phyloP scores from a whole-genome alignment of 257 asterid species.

The Ilex asprella region DNA sequence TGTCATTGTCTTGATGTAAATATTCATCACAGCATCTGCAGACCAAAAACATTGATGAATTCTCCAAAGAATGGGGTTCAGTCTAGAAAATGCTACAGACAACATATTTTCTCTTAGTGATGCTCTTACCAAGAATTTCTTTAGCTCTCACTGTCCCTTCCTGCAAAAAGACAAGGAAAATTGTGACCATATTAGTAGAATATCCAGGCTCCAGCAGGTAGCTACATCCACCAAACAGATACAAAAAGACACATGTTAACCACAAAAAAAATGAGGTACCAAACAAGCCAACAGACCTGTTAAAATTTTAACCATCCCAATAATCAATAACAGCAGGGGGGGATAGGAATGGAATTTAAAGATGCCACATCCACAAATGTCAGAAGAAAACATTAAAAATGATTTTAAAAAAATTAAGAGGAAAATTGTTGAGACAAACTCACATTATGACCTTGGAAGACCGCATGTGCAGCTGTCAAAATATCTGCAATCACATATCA shows the following conservation, averaged over 20 bases:
- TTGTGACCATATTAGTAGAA: constrained; percentile 9
- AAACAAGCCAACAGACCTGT: too few species aligned
- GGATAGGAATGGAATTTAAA: too few species aligned
- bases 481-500: constrained; percentile 54
- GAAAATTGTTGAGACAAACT: constrained; percentile 31
- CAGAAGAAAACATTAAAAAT: constrained; percentile 6
- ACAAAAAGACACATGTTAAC: background rate
- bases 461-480: constrained; percentile 61
- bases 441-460: constrained; percentile 71
- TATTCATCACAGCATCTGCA: constrained; percentile 74
- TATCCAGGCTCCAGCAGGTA: background rate
- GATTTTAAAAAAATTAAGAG: constrained; percentile 4
- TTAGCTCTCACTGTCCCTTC: constrained; percentile 69
- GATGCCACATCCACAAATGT: background rate
- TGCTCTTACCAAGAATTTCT: constrained; percentile 72
- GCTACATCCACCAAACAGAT: too few species aligned
- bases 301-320: too few species aligned
- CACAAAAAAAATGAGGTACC: background rate
- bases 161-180: constrained; percentile 35
- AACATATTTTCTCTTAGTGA: constrained; percentile 4
- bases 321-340: too few species aligned
- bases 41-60: constrained; percentile 7
- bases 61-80: constrained; percentile 3
- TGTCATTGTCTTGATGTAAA: constrained; percentile 74
- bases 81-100: constrained; percentile 6